A percentile compares a stretch with the other conserved stretches of the same genome.
phyloP scores from a whole-genome alignment of 2,329 filamentous ascomycete genomes.

The Phyllosticta citriasiana region DNA sequence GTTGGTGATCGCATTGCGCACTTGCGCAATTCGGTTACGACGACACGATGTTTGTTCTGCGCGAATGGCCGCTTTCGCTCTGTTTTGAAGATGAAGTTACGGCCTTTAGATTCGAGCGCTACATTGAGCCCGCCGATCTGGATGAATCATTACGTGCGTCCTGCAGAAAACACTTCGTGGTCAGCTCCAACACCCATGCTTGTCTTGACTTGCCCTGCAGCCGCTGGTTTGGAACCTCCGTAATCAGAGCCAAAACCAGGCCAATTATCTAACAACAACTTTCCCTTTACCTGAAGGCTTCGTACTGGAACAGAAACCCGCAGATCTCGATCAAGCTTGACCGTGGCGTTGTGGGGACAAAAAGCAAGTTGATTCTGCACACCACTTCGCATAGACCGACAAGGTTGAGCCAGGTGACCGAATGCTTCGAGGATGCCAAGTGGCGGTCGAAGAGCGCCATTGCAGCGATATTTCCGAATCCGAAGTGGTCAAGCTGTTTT shows the following conservation, averaged over 20 bases:
- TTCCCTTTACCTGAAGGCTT: not conserved
- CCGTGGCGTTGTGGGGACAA: not conserved
- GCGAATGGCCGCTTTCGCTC: not conserved
- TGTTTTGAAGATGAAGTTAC: too few species aligned
- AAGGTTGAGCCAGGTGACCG: not conserved
- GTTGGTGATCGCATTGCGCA: not conserved
- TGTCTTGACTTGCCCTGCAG: not conserved
- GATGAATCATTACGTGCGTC: not conserved
- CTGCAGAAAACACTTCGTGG: not conserved
- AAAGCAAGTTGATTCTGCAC: not conserved
- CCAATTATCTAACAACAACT: not conserved
- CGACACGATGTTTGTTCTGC: not conserved
- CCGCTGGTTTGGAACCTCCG: not conserved
- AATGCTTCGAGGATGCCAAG: not conserved
- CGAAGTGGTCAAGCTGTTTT: not conserved
- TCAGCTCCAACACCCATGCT: not conserved
- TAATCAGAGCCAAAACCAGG: not conserved
- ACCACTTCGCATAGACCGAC: not conserved
- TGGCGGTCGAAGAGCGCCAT: not conserved
- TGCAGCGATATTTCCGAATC: not conserved
- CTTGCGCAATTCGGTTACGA: not conserved
- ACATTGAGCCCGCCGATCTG: not conserved
- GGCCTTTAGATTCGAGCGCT: not conserved
- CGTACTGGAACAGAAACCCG: not conserved
- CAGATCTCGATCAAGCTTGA: not conserved